phyloP scores from a whole-genome alignment of 108 stramenopile species.

The Skeletonema potamos region DNA sequence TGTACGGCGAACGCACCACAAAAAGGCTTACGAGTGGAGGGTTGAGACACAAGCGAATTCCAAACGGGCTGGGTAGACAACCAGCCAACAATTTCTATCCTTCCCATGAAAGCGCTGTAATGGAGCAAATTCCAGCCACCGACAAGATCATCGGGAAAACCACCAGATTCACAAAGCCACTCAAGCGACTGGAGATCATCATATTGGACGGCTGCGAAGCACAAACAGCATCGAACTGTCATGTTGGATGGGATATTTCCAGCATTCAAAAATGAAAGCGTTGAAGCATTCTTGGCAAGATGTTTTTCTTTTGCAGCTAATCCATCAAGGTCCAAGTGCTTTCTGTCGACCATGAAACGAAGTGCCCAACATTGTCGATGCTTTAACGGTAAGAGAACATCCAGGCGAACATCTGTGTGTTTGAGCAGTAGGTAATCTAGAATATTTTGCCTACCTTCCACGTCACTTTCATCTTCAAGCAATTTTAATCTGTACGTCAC shows the following conservation, averaged over 20 bases:
- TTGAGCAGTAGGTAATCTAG: background rate
- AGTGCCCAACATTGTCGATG: slow-evolving; percentile 5
- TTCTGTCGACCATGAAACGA: slow-evolving; percentile 6
- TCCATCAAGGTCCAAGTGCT: background rate
- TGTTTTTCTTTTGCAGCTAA: background rate
- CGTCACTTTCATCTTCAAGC: background rate
- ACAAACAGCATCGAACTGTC: slow-evolving; percentile 1
- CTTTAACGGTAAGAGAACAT: background rate
- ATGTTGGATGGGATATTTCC: background rate
- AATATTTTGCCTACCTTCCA: background rate
- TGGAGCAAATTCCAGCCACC: slow-evolving; percentile 5
- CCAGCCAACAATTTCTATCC: slow-evolving; percentile 13
- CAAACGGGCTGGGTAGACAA: background rate
- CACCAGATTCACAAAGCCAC: slow-evolving; percentile 1
- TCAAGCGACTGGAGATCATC: slow-evolving; percentile 10
- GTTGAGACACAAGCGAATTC: background rate
- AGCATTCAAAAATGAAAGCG: background rate
- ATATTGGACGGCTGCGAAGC: slow-evolving; percentile 13
- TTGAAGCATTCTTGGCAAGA: background rate
- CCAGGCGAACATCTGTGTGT: background rate
- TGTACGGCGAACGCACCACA: slow-evolving; percentile 5
- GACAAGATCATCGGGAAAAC: background rate
- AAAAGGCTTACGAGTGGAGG: background rate
- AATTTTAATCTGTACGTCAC: background rate
- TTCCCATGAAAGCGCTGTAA: background rate